A percentile compares a stretch with the other conserved stretches of the same genome.
These are phyloP conservation scores for Tinospora cordifolia DNA, from an alignment of 164 flowering plant genomes.

Conservation along the genomic window DNA sequence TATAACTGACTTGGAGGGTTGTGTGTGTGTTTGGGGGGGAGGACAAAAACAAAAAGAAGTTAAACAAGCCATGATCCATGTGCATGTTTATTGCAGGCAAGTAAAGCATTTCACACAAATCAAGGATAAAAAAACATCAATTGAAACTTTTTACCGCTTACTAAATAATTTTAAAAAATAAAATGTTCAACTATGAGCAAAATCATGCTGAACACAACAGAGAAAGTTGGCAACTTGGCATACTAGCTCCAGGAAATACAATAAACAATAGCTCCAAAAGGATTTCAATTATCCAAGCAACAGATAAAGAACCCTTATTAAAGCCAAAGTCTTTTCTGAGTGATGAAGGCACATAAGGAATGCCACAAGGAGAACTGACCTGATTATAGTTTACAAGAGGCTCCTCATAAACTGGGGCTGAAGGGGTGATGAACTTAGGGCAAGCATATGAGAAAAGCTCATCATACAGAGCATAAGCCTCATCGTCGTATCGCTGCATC, in stretches of 20 bases:
- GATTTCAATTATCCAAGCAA: background rate
- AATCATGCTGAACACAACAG: background rate
- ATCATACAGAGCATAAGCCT: slow-evolving; percentile 85
- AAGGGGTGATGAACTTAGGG: slow-evolving; percentile 95
- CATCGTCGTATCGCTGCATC: slow-evolving; percentile 94
- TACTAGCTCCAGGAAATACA: background rate
- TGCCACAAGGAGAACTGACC: slow-evolving; percentile 28
- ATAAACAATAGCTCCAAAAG: background rate
- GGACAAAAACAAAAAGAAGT: no score
- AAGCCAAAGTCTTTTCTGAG: background rate
- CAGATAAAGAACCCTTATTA: background rate
- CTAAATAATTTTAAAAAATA: background rate
- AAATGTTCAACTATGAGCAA: background rate
- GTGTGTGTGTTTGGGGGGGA: no score
- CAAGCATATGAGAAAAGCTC: slow-evolving; percentile 99
- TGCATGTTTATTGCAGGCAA: background rate
- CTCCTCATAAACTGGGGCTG: slow-evolving; percentile 80
- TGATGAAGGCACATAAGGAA: background rate
- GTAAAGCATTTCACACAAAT: background rate
- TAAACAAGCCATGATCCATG: background rate
- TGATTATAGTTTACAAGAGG: slow-evolving; percentile 97
- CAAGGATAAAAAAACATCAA: background rate
- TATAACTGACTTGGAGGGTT: no score
- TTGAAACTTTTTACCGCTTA: background rate
- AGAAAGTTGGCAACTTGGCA: background rate